Conservation (phyloP, 352 stramenopile genomes). For the Chrysophaeum taylorii region DNA sequence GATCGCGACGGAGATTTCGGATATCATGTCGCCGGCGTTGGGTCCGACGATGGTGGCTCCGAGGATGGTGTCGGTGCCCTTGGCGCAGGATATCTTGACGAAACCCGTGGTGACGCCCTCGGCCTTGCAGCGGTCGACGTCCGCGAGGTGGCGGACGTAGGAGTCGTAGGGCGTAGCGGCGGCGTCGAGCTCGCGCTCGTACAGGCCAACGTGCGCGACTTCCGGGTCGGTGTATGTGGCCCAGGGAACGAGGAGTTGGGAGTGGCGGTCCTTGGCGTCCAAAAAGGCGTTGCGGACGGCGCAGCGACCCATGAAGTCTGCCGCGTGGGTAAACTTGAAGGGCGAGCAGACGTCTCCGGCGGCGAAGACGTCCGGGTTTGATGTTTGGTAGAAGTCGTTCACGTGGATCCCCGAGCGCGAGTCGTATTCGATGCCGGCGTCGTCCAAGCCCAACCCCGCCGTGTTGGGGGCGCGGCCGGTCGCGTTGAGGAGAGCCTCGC, state of each 20-base stretch:
- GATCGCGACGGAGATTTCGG: slow-evolving; percentile 63
- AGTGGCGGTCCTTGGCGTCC: slow-evolving; percentile 47
- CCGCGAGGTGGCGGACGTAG: slow-evolving; percentile 44
- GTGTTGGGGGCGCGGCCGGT: slow-evolving; percentile 61
- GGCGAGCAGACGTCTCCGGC: slow-evolving; percentile 58
- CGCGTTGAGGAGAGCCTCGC: slow-evolving; percentile 59
- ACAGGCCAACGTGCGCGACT: slow-evolving; percentile 58
- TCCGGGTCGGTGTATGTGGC: slow-evolving; percentile 69
- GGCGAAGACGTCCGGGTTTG: slow-evolving; percentile 57
- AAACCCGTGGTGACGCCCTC: slow-evolving; percentile 57
- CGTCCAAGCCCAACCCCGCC: slow-evolving; percentile 53
- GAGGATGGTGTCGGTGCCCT: slow-evolving; percentile 59
- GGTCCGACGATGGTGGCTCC: slow-evolving; percentile 60
- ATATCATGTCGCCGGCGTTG: slow-evolving; percentile 65
- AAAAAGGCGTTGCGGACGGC: slow-evolving; percentile 58
- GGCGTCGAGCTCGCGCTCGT: slow-evolving; percentile 45
- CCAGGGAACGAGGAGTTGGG: slow-evolving; percentile 57
- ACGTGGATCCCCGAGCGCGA: slow-evolving; percentile 48
- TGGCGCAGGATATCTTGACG: slow-evolving; percentile 56
- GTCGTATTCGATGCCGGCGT: slow-evolving; percentile 49
- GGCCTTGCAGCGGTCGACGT: slow-evolving; percentile 59
- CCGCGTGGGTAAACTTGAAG: slow-evolving; percentile 62
- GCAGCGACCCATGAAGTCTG: slow-evolving; percentile 53
- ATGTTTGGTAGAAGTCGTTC: slow-evolving; percentile 54
- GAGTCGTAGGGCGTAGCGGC: slow-evolving; percentile 41